Conservation (phyloP, 192 early-diverging fungal genomes). For the Backusella liffmaniae region DNA sequence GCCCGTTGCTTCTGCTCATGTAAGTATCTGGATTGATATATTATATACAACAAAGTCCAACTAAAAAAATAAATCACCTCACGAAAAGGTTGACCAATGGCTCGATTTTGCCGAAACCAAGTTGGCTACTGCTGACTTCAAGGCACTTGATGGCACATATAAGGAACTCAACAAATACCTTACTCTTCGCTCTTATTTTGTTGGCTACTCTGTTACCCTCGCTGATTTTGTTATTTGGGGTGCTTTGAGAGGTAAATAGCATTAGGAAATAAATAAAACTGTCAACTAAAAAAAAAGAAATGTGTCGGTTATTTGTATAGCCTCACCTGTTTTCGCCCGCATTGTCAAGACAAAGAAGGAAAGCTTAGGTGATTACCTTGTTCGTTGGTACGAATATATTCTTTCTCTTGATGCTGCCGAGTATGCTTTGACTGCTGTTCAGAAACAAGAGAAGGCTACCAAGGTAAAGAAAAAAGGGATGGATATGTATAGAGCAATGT, state of each 20-base stretch:
- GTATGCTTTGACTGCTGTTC: conserved; percentile 44
- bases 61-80: not conserved
- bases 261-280: no score
- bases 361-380: conserved; percentile 64
- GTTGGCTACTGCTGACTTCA: conserved; percentile 63
- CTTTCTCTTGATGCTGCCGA: conserved; percentile 54
- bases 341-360: conserved; percentile 76
- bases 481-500: not conserved
- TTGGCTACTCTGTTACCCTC: conserved; percentile 70
- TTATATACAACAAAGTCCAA: not conserved
- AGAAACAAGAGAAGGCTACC: conserved; percentile 45
- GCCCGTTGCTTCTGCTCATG: conserved; percentile 44
- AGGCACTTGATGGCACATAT: conserved; percentile 66
- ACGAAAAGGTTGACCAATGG: conserved; percentile 63
- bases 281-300: not conserved
- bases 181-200: conserved; percentile 76
- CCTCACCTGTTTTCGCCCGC: conserved; percentile 75
- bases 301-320: conserved; percentile 26
- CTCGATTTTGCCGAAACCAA: conserved; percentile 66
- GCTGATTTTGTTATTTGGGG: conserved; percentile 92
- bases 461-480: conserved; percentile 34
- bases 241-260: conserved; percentile 62
- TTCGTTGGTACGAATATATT: conserved; percentile 82
- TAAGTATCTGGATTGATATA: conserved; percentile 17
- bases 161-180: conserved; percentile 79